Conservation (phyloP, 108 stramenopile genomes). For the Pseudonitzschia delicatissima region DNA sequence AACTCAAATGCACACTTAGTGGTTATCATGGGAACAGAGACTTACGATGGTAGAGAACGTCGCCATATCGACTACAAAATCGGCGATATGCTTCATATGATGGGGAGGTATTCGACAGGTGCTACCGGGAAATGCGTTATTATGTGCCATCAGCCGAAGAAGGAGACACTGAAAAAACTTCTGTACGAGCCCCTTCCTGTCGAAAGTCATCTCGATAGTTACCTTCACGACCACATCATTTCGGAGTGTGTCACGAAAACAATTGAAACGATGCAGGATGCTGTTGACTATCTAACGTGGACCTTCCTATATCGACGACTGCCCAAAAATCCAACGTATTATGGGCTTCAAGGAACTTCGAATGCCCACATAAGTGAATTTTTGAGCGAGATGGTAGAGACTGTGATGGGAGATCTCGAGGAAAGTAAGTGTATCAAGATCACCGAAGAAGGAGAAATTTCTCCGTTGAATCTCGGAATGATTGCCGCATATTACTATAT, state of each 20-base stretch:
- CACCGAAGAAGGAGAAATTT: constrained; percentile 90
- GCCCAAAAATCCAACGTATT: constrained; percentile 98
- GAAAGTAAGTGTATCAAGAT: constrained; percentile 89
- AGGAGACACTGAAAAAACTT: constrained; percentile 91
- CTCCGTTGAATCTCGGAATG: constrained; percentile 97
- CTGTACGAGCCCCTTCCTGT: constrained; percentile 96
- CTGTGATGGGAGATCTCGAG: constrained; percentile 91
- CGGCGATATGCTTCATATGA: constrained; percentile 92
- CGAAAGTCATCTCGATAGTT: constrained; percentile 95
- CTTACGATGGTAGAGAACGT: constrained; percentile 90
- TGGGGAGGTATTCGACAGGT: constrained; percentile 81
- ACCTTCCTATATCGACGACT: constrained; percentile 97
- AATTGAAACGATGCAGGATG: constrained; percentile 95
- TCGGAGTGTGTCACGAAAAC: constrained; percentile 96
- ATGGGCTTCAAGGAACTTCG: constrained; percentile 89
- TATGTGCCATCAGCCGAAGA: constrained; percentile 92
- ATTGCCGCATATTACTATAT: constrained; percentile 98
- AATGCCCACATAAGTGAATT: constrained; percentile 95
- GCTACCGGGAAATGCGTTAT: constrained; percentile 81
- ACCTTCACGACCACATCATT: constrained; percentile 95
- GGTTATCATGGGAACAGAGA: constrained; percentile 95
- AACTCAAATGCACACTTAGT: constrained; percentile 74
- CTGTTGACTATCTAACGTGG: constrained; percentile 99
- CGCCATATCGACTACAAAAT: constrained; percentile 95
- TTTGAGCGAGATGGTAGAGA: constrained; percentile 98